Base-by-base conservation (phyloP, 1,284 basidiomycete species). In the Ganoderma sp. region DNA sequence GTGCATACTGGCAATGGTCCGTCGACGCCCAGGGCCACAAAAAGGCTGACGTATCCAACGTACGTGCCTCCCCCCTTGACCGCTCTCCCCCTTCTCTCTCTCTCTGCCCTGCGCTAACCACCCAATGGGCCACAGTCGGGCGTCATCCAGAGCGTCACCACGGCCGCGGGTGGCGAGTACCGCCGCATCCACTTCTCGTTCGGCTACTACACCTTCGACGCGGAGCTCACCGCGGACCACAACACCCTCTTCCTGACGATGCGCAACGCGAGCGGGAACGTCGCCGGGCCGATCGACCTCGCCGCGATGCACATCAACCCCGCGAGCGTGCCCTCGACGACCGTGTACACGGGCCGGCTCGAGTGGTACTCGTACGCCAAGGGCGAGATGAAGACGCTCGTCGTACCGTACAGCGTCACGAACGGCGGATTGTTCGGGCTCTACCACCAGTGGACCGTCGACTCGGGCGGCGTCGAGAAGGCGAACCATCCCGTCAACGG, bases 351-450 rank as follows among this genome's bases (percentile, higher is more conserved):
- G 42, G 61, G 66, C 22, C 52, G 34, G 66, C 61, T 67, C 25
- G 58, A 57, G 28, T 63, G 22, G 28, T 45, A 10, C 15, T 42
- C 12, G 19, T 63, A 67, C 37, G 66, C 66, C 10, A 39, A 32
- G 22, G 22, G 52, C 42, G 66, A 67, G 66, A 59, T 67, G 66
- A 43, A 48, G 39, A 63, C 66, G 19, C 61, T 67, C 61, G 66
- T 63, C 41, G 32, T 63, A 4, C 61, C 66, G n/a, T 28, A 39
- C 48, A 61, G 66, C 42, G 42, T 67, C 8, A 19, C 52, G 2
- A 34, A 63, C 9, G 61, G 61, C 25, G 41, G 17, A 17, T 61
- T 54, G n/a, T 63, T 67, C 25, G 66, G 66, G n/a, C 43, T 67
- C 17, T 67, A 67, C 34, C 34, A 45, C 39, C 19, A 67, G 56